phyloP scores from a whole-genome alignment of 140 eudicot species.

The Flaveria floridana region DNA sequence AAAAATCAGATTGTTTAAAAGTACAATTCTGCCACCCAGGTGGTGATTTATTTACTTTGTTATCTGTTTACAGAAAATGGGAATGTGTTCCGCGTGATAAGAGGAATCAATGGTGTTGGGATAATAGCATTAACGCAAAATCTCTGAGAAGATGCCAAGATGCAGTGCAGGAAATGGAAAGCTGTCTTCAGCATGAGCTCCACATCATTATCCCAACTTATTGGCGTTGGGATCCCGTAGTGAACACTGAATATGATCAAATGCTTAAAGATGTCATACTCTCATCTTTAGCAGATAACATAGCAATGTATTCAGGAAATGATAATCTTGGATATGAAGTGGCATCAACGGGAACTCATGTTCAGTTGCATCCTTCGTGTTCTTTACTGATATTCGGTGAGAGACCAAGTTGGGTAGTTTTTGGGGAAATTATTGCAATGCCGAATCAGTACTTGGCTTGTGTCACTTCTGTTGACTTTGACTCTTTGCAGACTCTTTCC shows the following conservation, averaged over 20 bases:
- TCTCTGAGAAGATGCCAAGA: conserved; percentile 82
- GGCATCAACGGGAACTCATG: conserved; percentile 57
- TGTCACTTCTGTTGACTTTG: conserved; percentile 61
- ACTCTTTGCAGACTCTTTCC: conserved; percentile 41
- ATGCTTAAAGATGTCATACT: conserved; percentile 55
- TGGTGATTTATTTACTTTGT: conserved; percentile 87
- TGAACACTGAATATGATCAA: conserved; percentile 41
- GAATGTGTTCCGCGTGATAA: conserved; percentile 47
- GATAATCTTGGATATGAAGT: conserved; percentile 88
- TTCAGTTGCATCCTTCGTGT: conserved; percentile 84
- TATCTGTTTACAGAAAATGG: conserved; percentile 79
- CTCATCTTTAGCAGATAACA: conserved; percentile 64
- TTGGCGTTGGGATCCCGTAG: conserved; percentile 68
- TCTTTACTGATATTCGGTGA: conserved; percentile 60
- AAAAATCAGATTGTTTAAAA: conserved; percentile 75
- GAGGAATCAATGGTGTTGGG: conserved; percentile 88
- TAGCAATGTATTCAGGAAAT: conserved; percentile 82
- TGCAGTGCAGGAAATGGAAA: conserved; percentile 67
- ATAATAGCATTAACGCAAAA: conserved; percentile 85
- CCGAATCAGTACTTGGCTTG: conserved; percentile 66
- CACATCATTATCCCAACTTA: conserved; percentile 58
- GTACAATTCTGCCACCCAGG: conserved; percentile 75
- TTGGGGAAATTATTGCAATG: conserved; percentile 70
- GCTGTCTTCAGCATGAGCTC: conserved; percentile 64
- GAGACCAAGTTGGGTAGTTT: conserved; percentile 82